Conservation (phyloP, 371 early-diverging fungal species). For the Syncephalis plumigaleata region DNA sequence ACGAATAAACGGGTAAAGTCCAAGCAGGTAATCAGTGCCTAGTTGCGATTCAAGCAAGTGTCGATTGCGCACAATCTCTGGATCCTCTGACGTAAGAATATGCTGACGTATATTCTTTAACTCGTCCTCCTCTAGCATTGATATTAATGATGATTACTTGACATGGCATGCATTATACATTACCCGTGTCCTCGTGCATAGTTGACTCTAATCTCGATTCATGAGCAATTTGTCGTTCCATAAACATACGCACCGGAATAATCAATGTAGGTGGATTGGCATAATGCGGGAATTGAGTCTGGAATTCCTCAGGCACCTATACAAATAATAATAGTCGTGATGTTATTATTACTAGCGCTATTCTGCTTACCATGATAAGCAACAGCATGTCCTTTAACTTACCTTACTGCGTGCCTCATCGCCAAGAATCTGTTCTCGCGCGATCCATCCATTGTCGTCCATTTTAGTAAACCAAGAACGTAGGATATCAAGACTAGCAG, state of each 20-base stretch:
- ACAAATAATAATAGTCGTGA: too few relatives aligned
- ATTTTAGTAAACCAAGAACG: conserved; percentile 64
- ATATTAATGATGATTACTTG: too few relatives aligned
- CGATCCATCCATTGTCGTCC: conserved; percentile 84
- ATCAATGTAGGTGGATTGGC: conserved; percentile 89
- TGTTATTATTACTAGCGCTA: not conserved
- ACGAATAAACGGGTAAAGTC: conserved; percentile 46
- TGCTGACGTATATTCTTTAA: not conserved
- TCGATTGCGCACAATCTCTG: conserved; percentile 16
- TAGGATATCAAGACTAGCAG: conserved; percentile 48
- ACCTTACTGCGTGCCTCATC: conserved; percentile 82
- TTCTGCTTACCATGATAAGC: not conserved
- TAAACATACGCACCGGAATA: conserved; percentile 41
- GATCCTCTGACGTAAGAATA: conserved; percentile 10
- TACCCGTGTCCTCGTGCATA: too few relatives aligned
- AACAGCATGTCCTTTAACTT: not conserved
- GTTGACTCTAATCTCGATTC: too few relatives aligned
- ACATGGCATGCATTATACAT: too few relatives aligned
- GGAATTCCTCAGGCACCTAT: conserved; percentile 81
- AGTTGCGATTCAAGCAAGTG: conserved; percentile 26
- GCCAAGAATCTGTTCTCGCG: conserved; percentile 86
- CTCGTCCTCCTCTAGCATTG: too few relatives aligned
- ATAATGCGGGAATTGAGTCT: conserved; percentile 79
- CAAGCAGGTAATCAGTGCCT: conserved; percentile 30
- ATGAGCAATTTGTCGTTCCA: conserved; percentile 18